phyloP scores from a whole-genome alignment of 2,329 filamentous ascomycete species.

The Ophiocordyceps camponoti-saundersi region DNA sequence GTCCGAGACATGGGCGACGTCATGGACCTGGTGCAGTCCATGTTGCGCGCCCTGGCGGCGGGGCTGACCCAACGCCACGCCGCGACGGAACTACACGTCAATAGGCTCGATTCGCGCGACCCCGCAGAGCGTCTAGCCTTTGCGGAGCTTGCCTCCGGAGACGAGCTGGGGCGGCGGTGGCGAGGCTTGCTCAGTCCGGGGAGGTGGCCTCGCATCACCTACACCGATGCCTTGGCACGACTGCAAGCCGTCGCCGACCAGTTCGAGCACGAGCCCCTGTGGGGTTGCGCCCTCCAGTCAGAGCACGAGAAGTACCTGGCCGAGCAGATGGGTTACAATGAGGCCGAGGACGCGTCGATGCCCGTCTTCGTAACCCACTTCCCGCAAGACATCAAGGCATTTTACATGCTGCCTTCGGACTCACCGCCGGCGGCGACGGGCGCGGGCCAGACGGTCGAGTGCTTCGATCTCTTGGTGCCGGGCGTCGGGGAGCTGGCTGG shows the following conservation, averaged over 20 bases:
- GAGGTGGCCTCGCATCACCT: constrained; percentile 68
- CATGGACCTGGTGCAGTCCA: constrained; percentile 65
- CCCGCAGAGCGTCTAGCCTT: constrained; percentile 24
- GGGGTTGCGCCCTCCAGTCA: constrained; percentile 62
- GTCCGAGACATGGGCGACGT: constrained; percentile 50
- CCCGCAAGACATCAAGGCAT: constrained; percentile 76
- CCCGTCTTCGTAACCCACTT: constrained; percentile 92
- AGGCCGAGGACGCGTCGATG: constrained; percentile 26
- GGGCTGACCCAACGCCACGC: constrained; percentile 23
- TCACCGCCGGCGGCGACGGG: constrained; percentile 11
- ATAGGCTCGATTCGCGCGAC: constrained; percentile 17
- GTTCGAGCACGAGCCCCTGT: constrained; percentile 54
- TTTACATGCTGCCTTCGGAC: constrained; percentile 42
- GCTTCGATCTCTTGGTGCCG: constrained; percentile 79
- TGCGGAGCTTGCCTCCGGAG: constrained; percentile 22
- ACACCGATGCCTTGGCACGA: constrained; percentile 56
- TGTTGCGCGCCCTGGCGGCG: constrained; percentile 41
- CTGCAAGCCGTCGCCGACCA: constrained; percentile 41
- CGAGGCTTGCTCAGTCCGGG: constrained; percentile 35
- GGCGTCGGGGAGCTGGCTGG: constrained; percentile 77
- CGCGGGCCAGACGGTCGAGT: constrained; percentile 50
- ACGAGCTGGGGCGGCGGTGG: constrained; percentile 53
- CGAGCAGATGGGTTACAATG: constrained; percentile 35
- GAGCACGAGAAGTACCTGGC: constrained; percentile 90
- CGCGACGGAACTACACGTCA: constrained; percentile 24